Percentiles rank a stretch among this genome's conserved stretches.
Evolutionary conservation across 768 basidiomycete genomes (phyloP).

Genomic region (Boletus subcaerulescens): DNA sequence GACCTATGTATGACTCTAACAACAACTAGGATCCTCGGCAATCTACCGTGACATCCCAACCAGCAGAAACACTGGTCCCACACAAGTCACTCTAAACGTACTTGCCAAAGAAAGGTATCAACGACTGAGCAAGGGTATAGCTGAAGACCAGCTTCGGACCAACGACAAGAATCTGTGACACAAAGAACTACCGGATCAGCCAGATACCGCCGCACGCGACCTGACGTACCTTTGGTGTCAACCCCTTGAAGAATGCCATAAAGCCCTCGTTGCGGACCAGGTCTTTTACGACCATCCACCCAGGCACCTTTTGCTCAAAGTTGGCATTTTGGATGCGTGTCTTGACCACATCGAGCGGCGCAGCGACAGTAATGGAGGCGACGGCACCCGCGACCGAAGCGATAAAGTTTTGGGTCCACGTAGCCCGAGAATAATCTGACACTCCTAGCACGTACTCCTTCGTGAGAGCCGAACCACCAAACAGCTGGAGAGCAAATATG

Average conservation of each 20-base stretch:
- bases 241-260: slow-evolving; percentile 89
- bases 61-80: background rate
- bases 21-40: background rate
- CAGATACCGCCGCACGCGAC: slow-evolving; percentile 6
- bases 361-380: slow-evolving; percentile 92
- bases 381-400: slow-evolving; percentile 93
- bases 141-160: slow-evolving; percentile 98
- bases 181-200: slow-evolving; percentile 5
- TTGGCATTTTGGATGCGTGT: slow-evolving; percentile 98
- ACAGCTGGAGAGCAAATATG: slow-evolving; percentile 59
- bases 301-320: slow-evolving; percentile 83
- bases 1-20: slow-evolving; percentile 12
- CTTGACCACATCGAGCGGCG: slow-evolving; percentile 94
- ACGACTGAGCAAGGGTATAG: slow-evolving; percentile 92
- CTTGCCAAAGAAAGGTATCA: slow-evolving; percentile 89
- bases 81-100: slow-evolving; percentile 53
- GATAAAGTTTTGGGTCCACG: slow-evolving; percentile 96
- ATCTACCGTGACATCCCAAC: background rate
- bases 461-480: slow-evolving; percentile 91
- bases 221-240: slow-evolving; percentile 83
- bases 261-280: slow-evolving; percentile 84
- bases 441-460: slow-evolving; percentile 93
- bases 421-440: slow-evolving; percentile 89
- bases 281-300: slow-evolving; percentile 78
- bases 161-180: slow-evolving; percentile 80